Evolutionary conservation across 1,139 yeast genomes (phyloP), one percentile per base, ranked within the genome.

Genomic region (Debaryomycetaceae sp.): DNA sequence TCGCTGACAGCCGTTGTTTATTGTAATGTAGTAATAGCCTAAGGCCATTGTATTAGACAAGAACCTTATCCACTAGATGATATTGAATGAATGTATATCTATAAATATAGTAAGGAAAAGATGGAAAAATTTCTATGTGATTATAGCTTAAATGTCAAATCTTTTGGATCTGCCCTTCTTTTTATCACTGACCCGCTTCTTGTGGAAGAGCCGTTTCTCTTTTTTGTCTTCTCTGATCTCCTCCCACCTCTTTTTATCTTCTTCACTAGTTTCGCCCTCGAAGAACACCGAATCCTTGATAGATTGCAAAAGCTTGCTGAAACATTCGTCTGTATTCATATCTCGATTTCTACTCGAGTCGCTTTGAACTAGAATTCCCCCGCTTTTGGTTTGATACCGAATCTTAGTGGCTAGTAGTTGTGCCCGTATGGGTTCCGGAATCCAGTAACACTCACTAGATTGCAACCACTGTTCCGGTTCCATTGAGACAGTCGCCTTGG

Each of bases 401-500:
- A 84, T 75, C 42, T 52, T 66, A 51, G 53, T 59, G 45, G 41
- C 55, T 6, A 60, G 45, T 3, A 84, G 49, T 53, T 81, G 84
- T 6, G 60, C 56, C 43, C 77, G 68, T 1, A 83, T 65, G 1
- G 75, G 70, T 4, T 48, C 50, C 0, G 96, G 95, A 2, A 90
- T 74, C 95, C 95, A 87, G 6, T 55, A 54, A 17, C 76, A 69
- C 36, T 53, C 55, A 33, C 59, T 59, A 0, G 81, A 75, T 2
- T 62, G 54, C 7, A 75, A 66, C 81, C 91, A 80, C 37, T 69
- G 63, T 1, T 66, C 62, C 0, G 72, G 60, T 5, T 63, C 59
- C 49, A 88, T 58, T 4, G 80, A 68, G 9, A 91, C 62, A 0
- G 93, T 81, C 4, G 95, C 96, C 57, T 90, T 90, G 3, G 93